Base-by-base conservation (phyloP, 1,284 basidiomycete species). In the Omphalotus olearius region DNA sequence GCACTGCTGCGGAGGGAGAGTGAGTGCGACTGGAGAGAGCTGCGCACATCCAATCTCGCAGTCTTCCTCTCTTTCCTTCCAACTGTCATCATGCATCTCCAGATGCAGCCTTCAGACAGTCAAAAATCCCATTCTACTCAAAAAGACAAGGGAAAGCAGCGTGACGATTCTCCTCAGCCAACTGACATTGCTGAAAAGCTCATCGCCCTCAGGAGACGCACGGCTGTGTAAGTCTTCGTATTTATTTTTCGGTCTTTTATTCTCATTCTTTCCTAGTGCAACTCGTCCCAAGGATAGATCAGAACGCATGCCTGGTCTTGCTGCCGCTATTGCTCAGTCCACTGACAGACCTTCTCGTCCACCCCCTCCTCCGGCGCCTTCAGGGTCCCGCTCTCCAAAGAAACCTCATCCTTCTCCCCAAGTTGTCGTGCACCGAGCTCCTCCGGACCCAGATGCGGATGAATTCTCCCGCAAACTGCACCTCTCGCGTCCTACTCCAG, bases 171-270 rank as follows among this genome's bases (percentile, higher is more conserved):
- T 14, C 66, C 73, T 5, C 72, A 78, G 45, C 74, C 79, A 2
- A 83, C 83, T 0, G 84, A 89, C 66, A 64, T 91, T 38, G 84
- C 82, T 52, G 80, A 87, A 63, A 77, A 74, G 56, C 70, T 90
- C 37, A 74, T 82, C 54, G 82, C 82, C 4, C 66, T 84, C n/a
- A 79, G 82, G 60, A 74, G 87, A 45, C 78, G 72, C 57, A 81
- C 78, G 45, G 84, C 84, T 46, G 71, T 69, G 86, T 88, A 54
- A 47, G 79, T 74, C 4, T 58, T 16, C 40, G 37, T 44, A 33
- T 45, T n/a, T 40, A 45, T 51, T 37, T 52, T 18, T 53, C 30
- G 28, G 9, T 36, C 16, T 40, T 43, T 36, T 52, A 26, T 42
- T 39, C n/a, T 46, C 36, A 49, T 45, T 52, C 41, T 33, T n/a